Base-by-base conservation (phyloP, 2,329 filamentous ascomycete genomes). In the Penicillium occitanis region DNA sequence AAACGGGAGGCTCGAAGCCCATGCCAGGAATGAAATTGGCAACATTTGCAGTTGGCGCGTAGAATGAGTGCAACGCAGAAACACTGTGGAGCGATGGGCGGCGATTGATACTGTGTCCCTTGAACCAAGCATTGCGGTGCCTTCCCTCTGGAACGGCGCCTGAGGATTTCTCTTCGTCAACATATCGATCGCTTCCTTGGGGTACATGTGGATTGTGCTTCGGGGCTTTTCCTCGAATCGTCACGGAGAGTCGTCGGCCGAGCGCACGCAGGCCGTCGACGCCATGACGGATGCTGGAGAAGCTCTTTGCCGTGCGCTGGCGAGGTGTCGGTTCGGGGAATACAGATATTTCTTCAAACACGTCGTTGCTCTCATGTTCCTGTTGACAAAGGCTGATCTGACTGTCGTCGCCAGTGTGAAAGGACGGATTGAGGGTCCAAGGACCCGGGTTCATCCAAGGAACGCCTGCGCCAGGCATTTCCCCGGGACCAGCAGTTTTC, bases 271-370 rank as follows among this genome's bases (percentile, higher is more conserved):
- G 66, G 5, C 79, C 79, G 65, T 78, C 66, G 67, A 80, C 77
- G 2, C 78, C 76, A 66, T 80, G 77, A 57, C 78, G 76, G 63
- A 81, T 69, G 44, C 71, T 77, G 44, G 79, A 81, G 69, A 81
- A 80, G 67, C 78, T 81, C 70, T 78, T 80, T 61, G 78, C 71
- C 48, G 71, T 68, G 40, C 75, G 77, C 28, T 74, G 76, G n/a
- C 73, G 71, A n/a, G 73, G 73, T 14, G 68, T 68, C 8, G 73
- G 72, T 33, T 75, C 72, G 2, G 75, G 72, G 25, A 77, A 75
- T 22, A 72, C 70, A 42, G 71, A 71, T 59, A 73, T 73, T 37
- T 77, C 76, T 63, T 78, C 75, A 53, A 78, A 51, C 1, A 72
- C 74, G 5, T 71, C 69, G 1, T 64, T 72, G 57, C 72, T 69